Evolutionary conservation across 2,329 filamentous ascomycete species (phyloP).

Genomic region (Ophiocordyceps australis): DNA sequence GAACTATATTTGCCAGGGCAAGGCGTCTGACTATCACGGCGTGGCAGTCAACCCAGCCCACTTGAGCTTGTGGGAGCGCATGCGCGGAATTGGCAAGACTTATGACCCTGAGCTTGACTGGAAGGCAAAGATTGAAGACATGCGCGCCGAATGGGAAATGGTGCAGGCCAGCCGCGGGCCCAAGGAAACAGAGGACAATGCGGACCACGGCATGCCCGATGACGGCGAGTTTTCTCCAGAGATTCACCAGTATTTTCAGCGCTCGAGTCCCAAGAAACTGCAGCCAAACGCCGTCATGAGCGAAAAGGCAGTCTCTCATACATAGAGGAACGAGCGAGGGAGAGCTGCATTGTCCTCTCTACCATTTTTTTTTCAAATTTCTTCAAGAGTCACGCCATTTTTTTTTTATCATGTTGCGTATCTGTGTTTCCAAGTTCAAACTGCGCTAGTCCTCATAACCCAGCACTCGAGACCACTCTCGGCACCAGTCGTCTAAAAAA

Average conservation of each 20-base stretch:
- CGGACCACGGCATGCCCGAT: constrained; percentile 17
- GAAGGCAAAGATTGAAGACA: constrained; percentile 69
- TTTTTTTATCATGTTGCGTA: too few relatives aligned
- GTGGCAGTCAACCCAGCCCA: constrained; percentile 83
- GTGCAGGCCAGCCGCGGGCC: constrained; percentile 25
- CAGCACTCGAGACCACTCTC: too few relatives aligned
- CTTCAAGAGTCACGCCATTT: too few relatives aligned
- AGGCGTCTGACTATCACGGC: constrained; percentile 73
- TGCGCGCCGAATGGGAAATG: constrained; percentile 45
- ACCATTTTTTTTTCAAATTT: too few relatives aligned
- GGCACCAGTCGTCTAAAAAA: too few relatives aligned
- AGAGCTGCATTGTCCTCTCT: too few relatives aligned
- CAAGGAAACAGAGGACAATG: constrained; percentile 25
- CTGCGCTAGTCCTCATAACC: too few relatives aligned
- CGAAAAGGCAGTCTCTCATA: constrained; percentile 8
- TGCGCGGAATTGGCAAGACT: constrained; percentile 57
- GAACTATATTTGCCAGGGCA: constrained; percentile 66
- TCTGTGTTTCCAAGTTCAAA: too few relatives aligned
- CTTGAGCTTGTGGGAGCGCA: constrained; percentile 72
- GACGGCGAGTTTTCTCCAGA: constrained; percentile 32
- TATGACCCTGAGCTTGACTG: constrained; percentile 76
- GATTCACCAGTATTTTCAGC: constrained; percentile 35
- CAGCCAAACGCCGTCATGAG: constrained; percentile 6
- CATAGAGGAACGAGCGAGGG: too few relatives aligned
- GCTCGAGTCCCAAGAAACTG: constrained; percentile 13